Conservation (phyloP, 2,329 filamentous ascomycete species). For the Tolypocladium guangdongense region DNA sequence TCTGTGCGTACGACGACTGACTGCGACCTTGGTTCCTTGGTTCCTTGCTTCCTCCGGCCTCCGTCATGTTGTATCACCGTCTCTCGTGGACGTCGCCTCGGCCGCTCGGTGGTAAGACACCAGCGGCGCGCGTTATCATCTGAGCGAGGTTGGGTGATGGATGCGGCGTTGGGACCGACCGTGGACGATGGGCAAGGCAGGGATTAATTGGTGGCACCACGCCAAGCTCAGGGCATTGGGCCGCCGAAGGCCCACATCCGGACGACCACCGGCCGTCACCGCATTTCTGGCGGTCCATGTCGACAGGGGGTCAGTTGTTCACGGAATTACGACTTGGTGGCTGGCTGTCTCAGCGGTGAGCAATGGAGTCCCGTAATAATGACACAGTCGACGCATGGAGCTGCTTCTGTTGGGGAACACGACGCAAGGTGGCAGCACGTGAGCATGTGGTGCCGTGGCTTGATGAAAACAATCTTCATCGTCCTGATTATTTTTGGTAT, state of each 20-base stretch:
- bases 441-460: not conserved
- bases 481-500: conserved; percentile 3
- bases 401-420: not conserved
- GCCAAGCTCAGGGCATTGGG: not conserved
- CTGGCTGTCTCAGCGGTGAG: not conserved
- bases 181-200: not conserved
- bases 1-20: not conserved
- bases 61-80: not conserved
- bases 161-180: too few relatives aligned
- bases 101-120: not conserved
- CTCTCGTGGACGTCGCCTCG: not conserved
- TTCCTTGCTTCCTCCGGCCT: not conserved
- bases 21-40: not conserved
- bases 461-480: not conserved
- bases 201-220: not conserved
- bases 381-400: too few relatives aligned
- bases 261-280: not conserved
- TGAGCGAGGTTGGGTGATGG: not conserved
- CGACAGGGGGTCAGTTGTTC: not conserved
- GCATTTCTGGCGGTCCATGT: not conserved
- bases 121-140: not conserved
- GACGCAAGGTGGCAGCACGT: not conserved
- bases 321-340: not conserved
- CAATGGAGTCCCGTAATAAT: not conserved
- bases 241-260: not conserved